Evolutionary conservation across 352 stramenopile genomes (phyloP).

Genomic region (Blastocystis sp.): DNA sequence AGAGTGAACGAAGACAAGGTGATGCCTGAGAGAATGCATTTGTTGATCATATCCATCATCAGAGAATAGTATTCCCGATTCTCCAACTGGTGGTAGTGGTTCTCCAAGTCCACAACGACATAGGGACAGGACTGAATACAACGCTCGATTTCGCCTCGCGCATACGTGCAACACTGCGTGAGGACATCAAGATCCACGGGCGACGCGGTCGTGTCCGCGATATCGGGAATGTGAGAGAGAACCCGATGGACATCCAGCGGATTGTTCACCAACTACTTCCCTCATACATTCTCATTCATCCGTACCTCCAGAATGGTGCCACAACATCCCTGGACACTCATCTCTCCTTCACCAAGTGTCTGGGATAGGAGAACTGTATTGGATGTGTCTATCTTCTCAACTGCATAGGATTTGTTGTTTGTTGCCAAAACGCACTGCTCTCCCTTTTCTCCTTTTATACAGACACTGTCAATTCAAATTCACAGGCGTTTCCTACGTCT

Average conservation of each 20-base stretch:
- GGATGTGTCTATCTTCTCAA: conserved; percentile 53
- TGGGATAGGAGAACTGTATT: conserved; percentile 17
- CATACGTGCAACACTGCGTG: neutral
- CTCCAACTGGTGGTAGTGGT: neutral
- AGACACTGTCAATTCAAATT: neutral
- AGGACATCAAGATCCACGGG: neutral
- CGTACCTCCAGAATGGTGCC: conserved; percentile 17
- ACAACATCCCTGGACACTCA: neutral
- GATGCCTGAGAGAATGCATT: conserved; percentile 26
- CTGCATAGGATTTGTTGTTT: neutral
- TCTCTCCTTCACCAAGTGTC: too few species aligned
- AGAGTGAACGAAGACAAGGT: neutral
- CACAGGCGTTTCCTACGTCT: neutral
- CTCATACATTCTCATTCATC: too few species aligned
- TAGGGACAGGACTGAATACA: neutral
- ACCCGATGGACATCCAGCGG: neutral
- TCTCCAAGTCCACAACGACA: neutral
- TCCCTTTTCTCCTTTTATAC: conserved; percentile 21
- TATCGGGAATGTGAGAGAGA: conserved; percentile 7
- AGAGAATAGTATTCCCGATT: neutral
- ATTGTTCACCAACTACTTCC: conserved; percentile 38
- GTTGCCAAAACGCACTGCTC: conserved; percentile 14
- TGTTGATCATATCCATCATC: neutral
- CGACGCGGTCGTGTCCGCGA: neutral
- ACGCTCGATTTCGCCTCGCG: neutral